phyloP scores from a whole-genome alignment of 768 basidiomycete species.

The Trametes cubensis region DNA sequence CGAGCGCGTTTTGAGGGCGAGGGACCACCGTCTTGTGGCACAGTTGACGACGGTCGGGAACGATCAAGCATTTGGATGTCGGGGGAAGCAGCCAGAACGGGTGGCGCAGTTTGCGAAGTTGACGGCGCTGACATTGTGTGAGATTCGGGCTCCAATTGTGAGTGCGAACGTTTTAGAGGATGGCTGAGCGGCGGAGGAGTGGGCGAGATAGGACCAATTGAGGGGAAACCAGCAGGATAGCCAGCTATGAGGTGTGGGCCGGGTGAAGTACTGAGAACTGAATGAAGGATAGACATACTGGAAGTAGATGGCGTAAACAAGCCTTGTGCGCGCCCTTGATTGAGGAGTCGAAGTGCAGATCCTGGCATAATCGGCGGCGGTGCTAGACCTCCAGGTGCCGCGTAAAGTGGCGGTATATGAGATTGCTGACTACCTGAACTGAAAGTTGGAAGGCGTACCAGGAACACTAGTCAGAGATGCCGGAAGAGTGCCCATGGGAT shows the following conservation, averaged over 20 bases:
- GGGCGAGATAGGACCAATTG: constrained; percentile 36
- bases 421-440: background rate
- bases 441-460: constrained; percentile 21
- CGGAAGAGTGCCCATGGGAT: constrained; percentile 70
- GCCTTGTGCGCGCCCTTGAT: constrained; percentile 85
- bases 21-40: constrained; percentile 57
- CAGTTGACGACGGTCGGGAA: constrained; percentile 54
- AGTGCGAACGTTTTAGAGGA: constrained; percentile 63
- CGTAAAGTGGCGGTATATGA: background rate
- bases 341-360: constrained; percentile 78
- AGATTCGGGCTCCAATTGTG: constrained; percentile 64
- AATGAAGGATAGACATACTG: constrained; percentile 47
- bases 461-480: constrained; percentile 21
- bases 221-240: constrained; percentile 56
- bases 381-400: constrained; percentile 46
- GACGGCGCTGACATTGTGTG: constrained; percentile 19
- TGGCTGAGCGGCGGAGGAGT: constrained; percentile 39
- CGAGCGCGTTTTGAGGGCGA: constrained; percentile 75
- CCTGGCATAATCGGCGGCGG: constrained; percentile 89
- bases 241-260: constrained; percentile 47
- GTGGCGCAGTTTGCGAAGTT: constrained; percentile 27
- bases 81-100: constrained; percentile 37
- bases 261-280: constrained; percentile 56
- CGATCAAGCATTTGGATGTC: constrained; percentile 53
- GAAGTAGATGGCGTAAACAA: constrained; percentile 86